phyloP scores from a whole-genome alignment of 148 eudicot genomes.

The Persicaria maculosa region DNA sequence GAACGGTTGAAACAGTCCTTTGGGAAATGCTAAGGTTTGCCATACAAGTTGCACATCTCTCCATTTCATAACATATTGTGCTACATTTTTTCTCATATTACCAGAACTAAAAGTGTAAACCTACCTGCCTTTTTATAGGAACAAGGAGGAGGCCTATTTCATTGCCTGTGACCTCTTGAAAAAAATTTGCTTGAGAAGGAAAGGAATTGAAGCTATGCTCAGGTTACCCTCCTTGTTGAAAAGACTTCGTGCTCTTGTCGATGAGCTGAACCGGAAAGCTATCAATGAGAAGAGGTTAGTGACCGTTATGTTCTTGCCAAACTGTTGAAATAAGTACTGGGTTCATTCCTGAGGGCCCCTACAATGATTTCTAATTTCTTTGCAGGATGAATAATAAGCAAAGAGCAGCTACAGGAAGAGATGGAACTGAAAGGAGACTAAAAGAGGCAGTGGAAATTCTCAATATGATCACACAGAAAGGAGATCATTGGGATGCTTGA shows the following conservation, averaged over 20 bases:
- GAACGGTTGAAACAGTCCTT: constrained; percentile 49
- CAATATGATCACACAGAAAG: constrained; percentile 24
- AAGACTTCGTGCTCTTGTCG: constrained; percentile 57
- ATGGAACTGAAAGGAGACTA: constrained; percentile 49
- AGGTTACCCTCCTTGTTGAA: constrained; percentile 49
- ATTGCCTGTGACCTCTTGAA: constrained; percentile 67
- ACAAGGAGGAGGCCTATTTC: constrained; percentile 86
- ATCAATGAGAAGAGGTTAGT: constrained; percentile 66
- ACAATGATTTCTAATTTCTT: constrained; percentile 11
- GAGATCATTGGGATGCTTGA: neutral
- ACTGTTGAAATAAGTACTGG: neutral
- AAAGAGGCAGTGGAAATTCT: constrained; percentile 57
- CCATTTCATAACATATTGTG: neutral
- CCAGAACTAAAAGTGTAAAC: neutral
- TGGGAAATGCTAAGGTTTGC: constrained; percentile 63
- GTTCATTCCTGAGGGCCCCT: neutral
- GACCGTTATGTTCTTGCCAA: neutral
- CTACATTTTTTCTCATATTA: neutral
- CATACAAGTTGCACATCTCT: neutral
- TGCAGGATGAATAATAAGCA: constrained; percentile 8
- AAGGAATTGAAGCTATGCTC: constrained; percentile 39
- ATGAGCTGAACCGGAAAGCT: constrained; percentile 62
- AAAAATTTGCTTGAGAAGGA: constrained; percentile 44
- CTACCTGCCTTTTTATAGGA: constrained; percentile 33
- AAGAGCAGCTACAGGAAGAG: constrained; percentile 47